phyloP scores from a whole-genome alignment of 2,329 filamentous ascomycete genomes.

The Ilyonectria destructans region DNA sequence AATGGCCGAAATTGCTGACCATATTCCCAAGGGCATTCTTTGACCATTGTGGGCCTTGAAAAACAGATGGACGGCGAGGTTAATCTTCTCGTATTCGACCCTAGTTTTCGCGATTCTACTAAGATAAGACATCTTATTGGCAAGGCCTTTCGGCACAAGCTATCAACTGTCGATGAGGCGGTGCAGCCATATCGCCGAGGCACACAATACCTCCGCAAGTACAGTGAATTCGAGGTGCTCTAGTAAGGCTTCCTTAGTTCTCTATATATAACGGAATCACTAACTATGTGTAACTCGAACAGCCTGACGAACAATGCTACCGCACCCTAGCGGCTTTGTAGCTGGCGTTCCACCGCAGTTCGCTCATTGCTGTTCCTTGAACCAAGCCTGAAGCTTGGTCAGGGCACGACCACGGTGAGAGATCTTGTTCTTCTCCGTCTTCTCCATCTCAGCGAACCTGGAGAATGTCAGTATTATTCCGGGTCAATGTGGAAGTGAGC shows the following conservation, averaged over 20 bases:
- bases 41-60: slow-evolving; percentile 92
- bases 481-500: neutral
- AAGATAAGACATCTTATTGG: slow-evolving; percentile 74
- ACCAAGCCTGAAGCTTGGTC: slow-evolving; percentile 87
- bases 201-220: slow-evolving; percentile 77
- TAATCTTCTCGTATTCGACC: slow-evolving; percentile 90
- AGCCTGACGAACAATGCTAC: slow-evolving; percentile 12
- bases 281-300: slow-evolving; percentile 6
- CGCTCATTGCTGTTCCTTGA: slow-evolving; percentile 63
- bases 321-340: neutral
- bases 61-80: slow-evolving; percentile 73
- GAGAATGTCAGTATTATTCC: slow-evolving; percentile 29
- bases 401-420: slow-evolving; percentile 94
- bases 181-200: slow-evolving; percentile 84
- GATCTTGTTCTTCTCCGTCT: slow-evolving; percentile 88
- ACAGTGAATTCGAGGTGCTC: slow-evolving; percentile 85
- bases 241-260: slow-evolving; percentile 66
- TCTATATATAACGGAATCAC: neutral
- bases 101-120: slow-evolving; percentile 81
- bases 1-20: slow-evolving; percentile 15
- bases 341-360: neutral
- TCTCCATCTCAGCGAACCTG: slow-evolving; percentile 95
- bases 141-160: slow-evolving; percentile 60
- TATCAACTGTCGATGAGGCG: slow-evolving; percentile 59
- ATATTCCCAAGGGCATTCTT: slow-evolving; percentile 79